Conservation (phyloP, 2,329 filamentous ascomycete genomes). For the Scorias spongiosa region DNA sequence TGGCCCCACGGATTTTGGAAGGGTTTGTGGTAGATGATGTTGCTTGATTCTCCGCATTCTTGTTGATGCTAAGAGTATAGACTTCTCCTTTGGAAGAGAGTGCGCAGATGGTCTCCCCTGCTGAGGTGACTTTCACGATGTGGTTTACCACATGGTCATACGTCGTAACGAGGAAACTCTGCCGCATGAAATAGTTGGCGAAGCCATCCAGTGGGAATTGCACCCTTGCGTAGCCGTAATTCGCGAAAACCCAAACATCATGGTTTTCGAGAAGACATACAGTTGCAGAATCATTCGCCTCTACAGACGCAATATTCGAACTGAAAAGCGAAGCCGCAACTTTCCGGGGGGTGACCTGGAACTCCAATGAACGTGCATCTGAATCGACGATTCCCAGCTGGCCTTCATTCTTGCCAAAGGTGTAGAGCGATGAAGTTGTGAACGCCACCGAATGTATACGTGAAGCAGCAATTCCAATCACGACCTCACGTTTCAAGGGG, state of each 20-base stretch:
- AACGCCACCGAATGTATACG: conserved; percentile 83
- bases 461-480: conserved; percentile 76
- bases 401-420: conserved; percentile 89
- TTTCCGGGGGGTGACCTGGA: conserved; percentile 68
- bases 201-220: conserved; percentile 66
- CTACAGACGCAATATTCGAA: conserved; percentile 58
- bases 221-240: conserved; percentile 87
- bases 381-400: conserved; percentile 91
- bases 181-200: conserved; percentile 51
- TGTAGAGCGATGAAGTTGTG: conserved; percentile 67
- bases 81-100: conserved; percentile 73
- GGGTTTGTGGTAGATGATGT: conserved; percentile 77
- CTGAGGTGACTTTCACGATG: conserved; percentile 64
- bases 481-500: conserved; percentile 67
- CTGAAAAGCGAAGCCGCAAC: conserved; percentile 74
- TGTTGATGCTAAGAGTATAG: conserved; percentile 67
- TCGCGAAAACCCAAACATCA: conserved; percentile 86
- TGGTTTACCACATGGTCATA: conserved; percentile 50
- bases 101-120: conserved; percentile 83
- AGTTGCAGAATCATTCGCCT: conserved; percentile 82
- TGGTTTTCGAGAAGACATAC: conserved; percentile 71
- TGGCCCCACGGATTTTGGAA: conserved; percentile 68
- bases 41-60: conserved; percentile 46
- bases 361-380: conserved; percentile 75
- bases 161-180: conserved; percentile 48